A percentile compares a stretch with the other conserved stretches of the same genome.
phyloP scores from a whole-genome alignment of 129 eudicot species.

The Ambrosia artemisiifolia region DNA sequence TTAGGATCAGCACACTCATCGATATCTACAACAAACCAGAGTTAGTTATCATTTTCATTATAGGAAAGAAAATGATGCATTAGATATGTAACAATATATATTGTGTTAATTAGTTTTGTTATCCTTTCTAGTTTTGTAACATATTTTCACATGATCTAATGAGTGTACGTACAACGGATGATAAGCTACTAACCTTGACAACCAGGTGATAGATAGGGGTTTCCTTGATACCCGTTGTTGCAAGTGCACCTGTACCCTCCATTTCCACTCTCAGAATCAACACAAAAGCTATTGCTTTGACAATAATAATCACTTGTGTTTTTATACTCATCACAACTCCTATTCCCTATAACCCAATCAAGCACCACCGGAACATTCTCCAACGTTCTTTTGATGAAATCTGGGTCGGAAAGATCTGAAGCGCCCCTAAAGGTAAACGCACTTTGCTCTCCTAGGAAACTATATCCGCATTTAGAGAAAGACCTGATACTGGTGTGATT shows the following conservation, averaged over 20 bases:
- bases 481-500: conserved; percentile 7
- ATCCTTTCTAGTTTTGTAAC: too few species aligned
- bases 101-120: too few species aligned
- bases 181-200: conserved; percentile 17
- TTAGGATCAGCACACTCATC: conserved; percentile 30
- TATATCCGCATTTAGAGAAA: conserved; percentile 36
- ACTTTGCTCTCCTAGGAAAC: conserved; percentile 35
- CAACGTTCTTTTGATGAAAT: not conserved
- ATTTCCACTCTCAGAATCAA: conserved; percentile 21
- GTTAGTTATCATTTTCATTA: not conserved
- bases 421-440: conserved; percentile 25
- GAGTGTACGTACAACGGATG: too few species aligned
- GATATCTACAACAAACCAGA: conserved; percentile 20
- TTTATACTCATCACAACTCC: conserved; percentile 20
- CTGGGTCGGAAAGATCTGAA: conserved; percentile 26
- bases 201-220: conserved; percentile 38
- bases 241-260: conserved; percentile 34
- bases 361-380: conserved; percentile 35
- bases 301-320: conserved; percentile 18
- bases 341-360: conserved; percentile 28
- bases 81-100: too few species aligned
- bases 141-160: too few species aligned
- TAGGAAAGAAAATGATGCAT: too few species aligned
- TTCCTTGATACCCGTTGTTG: conserved; percentile 30
- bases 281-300: conserved; percentile 27